phyloP scores from a whole-genome alignment of 371 early-diverging fungal genomes.

The Nematocida ironsii region DNA sequence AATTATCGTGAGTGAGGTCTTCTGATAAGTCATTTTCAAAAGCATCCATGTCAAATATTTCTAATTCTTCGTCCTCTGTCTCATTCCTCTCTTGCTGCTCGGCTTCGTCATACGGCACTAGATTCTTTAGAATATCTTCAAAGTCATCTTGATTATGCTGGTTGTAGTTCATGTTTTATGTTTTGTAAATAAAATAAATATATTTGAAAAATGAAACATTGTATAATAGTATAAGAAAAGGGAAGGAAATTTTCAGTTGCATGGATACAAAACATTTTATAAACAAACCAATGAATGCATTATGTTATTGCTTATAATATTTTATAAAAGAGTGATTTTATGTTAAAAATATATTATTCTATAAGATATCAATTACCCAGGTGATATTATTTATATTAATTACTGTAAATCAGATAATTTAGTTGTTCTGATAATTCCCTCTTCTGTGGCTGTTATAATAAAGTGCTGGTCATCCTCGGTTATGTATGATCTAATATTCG shows the following conservation, averaged over 20 bases:
- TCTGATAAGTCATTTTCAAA: neutral
- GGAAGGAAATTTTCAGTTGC: neutral
- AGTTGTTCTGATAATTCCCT: neutral
- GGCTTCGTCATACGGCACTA: conserved; percentile 12
- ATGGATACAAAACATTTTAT: too few relatives aligned
- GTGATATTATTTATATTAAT: neutral
- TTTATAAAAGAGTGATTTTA: too few relatives aligned
- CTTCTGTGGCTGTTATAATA: neutral
- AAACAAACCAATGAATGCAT: too few relatives aligned
- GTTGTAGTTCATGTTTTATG: conserved; percentile 2
- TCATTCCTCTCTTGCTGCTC: neutral
- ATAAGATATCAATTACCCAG: too few relatives aligned
- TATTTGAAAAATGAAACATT: conserved; percentile 12
- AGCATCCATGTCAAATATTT: conserved; percentile 7
- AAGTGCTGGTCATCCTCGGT: neutral
- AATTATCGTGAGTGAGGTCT: neutral
- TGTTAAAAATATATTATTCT: too few relatives aligned
- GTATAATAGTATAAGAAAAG: neutral
- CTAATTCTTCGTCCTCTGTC: neutral
- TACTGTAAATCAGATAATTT: neutral
- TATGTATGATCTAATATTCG: neutral
- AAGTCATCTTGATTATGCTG: conserved; percentile 11
- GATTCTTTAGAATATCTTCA: conserved; percentile 4
- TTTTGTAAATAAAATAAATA: conserved; percentile 21
- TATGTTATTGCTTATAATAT: too few relatives aligned